Evolutionary conservation across 371 early-diverging fungal genomes (phyloP).

Genomic region (Mucor indicus): DNA sequence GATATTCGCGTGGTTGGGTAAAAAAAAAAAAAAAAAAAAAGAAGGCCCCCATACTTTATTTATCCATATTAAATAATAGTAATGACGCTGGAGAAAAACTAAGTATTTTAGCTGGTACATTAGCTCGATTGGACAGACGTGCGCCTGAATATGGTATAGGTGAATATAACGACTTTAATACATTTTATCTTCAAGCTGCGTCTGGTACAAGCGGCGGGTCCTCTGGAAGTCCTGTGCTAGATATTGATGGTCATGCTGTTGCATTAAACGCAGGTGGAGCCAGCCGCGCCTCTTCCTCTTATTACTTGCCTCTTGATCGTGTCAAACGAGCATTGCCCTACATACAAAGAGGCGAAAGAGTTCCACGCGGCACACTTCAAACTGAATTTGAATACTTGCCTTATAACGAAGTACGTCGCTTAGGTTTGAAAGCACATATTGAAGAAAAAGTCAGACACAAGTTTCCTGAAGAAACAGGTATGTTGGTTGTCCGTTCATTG

Average conservation of each 20-base stretch:
- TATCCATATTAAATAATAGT: conserved; percentile 5
- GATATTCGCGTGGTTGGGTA: conserved; percentile 84
- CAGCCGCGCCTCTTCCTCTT: conserved; percentile 54
- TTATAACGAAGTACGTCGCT: conserved; percentile 61
- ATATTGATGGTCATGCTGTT: conserved; percentile 66
- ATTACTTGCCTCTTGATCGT: conserved; percentile 52
- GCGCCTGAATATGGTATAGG: conserved; percentile 44
- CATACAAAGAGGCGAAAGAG: conserved; percentile 52
- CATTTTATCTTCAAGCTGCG: conserved; percentile 70
- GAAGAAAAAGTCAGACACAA: conserved; percentile 63
- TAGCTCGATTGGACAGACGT: conserved; percentile 73
- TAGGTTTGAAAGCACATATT: conserved; percentile 55
- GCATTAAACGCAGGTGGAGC: conserved; percentile 71
- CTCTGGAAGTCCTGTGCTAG: conserved; percentile 68
- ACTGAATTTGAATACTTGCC: conserved; percentile 67
- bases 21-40: no score
- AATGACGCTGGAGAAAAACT: conserved; percentile 87
- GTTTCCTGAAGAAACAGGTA: conserved; percentile 61
- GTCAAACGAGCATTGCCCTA: conserved; percentile 45
- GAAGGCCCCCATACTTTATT: no score
- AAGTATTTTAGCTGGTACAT: conserved; percentile 72
- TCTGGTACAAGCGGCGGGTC: conserved; percentile 66
- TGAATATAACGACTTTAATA: conserved; percentile 71
- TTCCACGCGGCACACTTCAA: conserved; percentile 81
- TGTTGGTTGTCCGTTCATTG: conserved; percentile 69